phyloP scores from a whole-genome alignment of 106 monocot species.

The Dendrobium officinale region DNA sequence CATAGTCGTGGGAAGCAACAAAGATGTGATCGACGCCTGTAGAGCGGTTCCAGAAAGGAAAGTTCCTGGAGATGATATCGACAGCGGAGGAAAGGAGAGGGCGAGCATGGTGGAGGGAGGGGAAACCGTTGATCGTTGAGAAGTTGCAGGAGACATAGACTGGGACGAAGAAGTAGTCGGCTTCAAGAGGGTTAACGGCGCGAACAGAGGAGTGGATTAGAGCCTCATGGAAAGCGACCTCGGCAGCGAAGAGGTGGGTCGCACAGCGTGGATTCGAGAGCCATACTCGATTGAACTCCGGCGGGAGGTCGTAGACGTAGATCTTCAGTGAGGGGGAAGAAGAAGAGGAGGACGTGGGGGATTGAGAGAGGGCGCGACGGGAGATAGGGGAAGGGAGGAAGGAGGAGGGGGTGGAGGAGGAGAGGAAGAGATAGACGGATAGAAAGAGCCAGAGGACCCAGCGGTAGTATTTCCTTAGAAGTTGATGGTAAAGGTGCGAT shows the following conservation, averaged over 20 bases:
- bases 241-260: constrained; percentile 80
- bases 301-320: constrained; percentile 83
- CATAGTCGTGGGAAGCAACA: constrained; percentile 92
- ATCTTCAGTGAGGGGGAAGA: constrained; percentile 26
- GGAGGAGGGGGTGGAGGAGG: constrained; percentile 10
- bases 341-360: constrained; percentile 8
- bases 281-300: constrained; percentile 58
- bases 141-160: constrained; percentile 98
- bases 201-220: constrained; percentile 37
- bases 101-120: constrained; percentile 61
- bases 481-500: constrained; percentile 4
- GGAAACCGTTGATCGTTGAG: constrained; percentile 75
- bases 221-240: constrained; percentile 81
- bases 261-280: constrained; percentile 55
- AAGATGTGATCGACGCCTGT: constrained; percentile 81
- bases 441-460: constrained; percentile 42
- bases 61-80: constrained; percentile 23
- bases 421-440: constrained; percentile 44
- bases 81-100: constrained; percentile 52
- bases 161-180: constrained; percentile 86
- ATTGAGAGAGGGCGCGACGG: constrained; percentile 30
- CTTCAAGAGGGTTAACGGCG: constrained; percentile 34
- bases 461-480: constrained; percentile 31
- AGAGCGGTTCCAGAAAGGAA: constrained; percentile 81
- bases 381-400: constrained; percentile 25